Percentiles rank a stretch among this genome's conserved stretches.
These are phyloP conservation scores for Ricinus communis DNA, from an alignment of 345 rosid species.

Conservation along the genomic window DNA sequence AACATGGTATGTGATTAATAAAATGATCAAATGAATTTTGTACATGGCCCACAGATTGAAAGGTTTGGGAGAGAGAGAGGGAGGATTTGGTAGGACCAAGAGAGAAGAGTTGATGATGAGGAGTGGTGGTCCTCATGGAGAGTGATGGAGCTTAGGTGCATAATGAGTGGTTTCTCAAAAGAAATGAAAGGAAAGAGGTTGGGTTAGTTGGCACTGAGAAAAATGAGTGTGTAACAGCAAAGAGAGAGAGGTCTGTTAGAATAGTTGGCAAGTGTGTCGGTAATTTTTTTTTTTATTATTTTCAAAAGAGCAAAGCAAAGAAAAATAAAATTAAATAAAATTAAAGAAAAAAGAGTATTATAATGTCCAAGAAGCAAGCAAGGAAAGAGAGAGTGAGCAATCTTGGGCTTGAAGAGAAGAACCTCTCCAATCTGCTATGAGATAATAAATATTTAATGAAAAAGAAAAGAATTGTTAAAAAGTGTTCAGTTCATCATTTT, in stretches of 20 bases:
- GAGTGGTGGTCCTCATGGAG: constrained; percentile 32
- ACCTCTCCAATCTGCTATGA: constrained; percentile 47
- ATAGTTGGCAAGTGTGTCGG: constrained; percentile 86
- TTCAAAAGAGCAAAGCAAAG: neutral
- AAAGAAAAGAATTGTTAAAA: neutral
- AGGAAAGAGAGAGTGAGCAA: constrained; percentile 37
- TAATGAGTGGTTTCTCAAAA: constrained; percentile 29
- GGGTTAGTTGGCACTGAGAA: constrained; percentile 58
- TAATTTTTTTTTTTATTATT: constrained; percentile 3
- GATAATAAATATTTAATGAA: constrained; percentile 5
- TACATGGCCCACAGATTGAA: no score
- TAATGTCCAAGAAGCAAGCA: constrained; percentile 44
- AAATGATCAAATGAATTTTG: no score
- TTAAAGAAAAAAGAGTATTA: constrained; percentile 23
- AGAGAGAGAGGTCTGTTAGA: constrained; percentile 57
- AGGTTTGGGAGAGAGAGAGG: constrained; percentile 1
- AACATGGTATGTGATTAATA: no score
- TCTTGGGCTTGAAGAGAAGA: constrained; percentile 79
- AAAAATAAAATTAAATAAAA: neutral
- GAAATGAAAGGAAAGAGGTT: constrained; percentile 28
- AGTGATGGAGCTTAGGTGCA: constrained; percentile 41
- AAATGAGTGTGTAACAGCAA: constrained; percentile 78
- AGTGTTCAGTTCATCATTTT: no score
- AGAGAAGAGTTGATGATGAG: constrained; percentile 39
- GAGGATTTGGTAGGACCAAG: constrained; percentile 26